Base-by-base conservation (phyloP, 257 asterid species). In the Solanum sitiens region DNA sequence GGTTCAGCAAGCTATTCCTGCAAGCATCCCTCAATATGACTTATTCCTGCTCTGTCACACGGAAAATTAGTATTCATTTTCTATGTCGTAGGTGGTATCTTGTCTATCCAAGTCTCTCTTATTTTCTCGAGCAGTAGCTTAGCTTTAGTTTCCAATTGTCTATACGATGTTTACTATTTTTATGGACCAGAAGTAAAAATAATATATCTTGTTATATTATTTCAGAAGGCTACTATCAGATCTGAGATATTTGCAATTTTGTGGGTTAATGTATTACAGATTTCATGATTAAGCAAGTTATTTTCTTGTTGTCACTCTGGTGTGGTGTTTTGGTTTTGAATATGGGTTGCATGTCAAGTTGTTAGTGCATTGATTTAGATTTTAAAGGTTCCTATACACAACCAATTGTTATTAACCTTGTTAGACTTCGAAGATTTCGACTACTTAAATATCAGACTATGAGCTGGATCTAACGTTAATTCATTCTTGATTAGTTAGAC, bases 61-160 rank as follows among this genome's bases (percentile, higher is more conserved):
- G 92, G 87, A 86, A 91, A 87, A 87, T 50, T 87, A 86, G 70
- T 89, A 86, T 53, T 86, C 90, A 35, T 82, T 75, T 86, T 87
- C 89, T 87, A 86, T 75, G 50, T 75, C 89, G 53, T 90, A 82
- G 89, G 85, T 84, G 40, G 61, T 84, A 77, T 80, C 85, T 14
- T 65, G 76, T 83, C 83, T 82, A 87, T 90, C 89, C 88, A 87
- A 73, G 40, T 89, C 87, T 70, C 82, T 86, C 90, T 85, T 39
- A 87, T 89, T 77, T 61, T 85, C 82, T 50, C 35, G 87, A 45
- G 72, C 32, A 87, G 76, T 84, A 86, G 90, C 84, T 59, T 87
- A 91, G 89, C 87, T 40, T 44, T 65, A 85, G 89, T 80, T 89
- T 83, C 7, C 83, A 90, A 86, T 86, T 93, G 94, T 93, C 90